These are phyloP conservation scores for Parastagonospora nodorum DNA, from an alignment of 2,329 filamentous ascomycete genomes.

Conservation along the genomic window DNA sequence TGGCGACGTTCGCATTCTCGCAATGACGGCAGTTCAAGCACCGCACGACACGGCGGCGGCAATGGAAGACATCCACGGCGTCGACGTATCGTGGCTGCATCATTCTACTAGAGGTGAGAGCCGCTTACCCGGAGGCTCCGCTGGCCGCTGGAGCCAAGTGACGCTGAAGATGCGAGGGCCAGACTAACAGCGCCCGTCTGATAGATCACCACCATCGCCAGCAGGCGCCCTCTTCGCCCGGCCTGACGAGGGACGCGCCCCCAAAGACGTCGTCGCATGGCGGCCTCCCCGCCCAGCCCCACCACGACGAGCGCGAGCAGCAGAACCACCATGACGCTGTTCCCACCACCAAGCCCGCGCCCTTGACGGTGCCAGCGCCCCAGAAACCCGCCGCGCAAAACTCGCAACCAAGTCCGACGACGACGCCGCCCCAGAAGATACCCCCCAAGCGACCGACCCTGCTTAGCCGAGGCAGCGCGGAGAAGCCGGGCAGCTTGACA, in stretches of 20 bases:
- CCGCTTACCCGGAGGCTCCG: constrained; percentile 25
- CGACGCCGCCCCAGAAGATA: constrained; percentile 32
- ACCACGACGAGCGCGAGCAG: constrained; percentile 17
- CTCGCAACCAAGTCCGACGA: constrained; percentile 21
- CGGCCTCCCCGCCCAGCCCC: constrained; percentile 27
- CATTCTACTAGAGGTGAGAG: constrained; percentile 77
- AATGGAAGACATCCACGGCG: constrained; percentile 81
- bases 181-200: constrained; percentile 21
- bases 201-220: constrained; percentile 45
- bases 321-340: not conserved
- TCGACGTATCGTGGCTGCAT: constrained; percentile 92
- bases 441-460: constrained; percentile 49
- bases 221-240: constrained; percentile 43
- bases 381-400: constrained; percentile 33
- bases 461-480: constrained; percentile 48
- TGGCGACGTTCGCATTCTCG: constrained; percentile 29
- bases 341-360: not conserved
- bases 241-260: constrained; percentile 38
- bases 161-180: constrained; percentile 11
- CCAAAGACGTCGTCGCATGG: constrained; percentile 44
- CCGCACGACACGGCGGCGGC: constrained; percentile 23
- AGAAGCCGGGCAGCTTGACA: constrained; percentile 39
- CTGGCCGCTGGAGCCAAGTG: constrained; percentile 19
- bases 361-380: constrained; percentile 1
- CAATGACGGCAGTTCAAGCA: constrained; percentile 29